Percentiles rank a stretch among this genome's conserved stretches.
Evolutionary conservation across 2,329 filamentous ascomycete genomes (phyloP).

Genomic region (Trichoderma hamatum): DNA sequence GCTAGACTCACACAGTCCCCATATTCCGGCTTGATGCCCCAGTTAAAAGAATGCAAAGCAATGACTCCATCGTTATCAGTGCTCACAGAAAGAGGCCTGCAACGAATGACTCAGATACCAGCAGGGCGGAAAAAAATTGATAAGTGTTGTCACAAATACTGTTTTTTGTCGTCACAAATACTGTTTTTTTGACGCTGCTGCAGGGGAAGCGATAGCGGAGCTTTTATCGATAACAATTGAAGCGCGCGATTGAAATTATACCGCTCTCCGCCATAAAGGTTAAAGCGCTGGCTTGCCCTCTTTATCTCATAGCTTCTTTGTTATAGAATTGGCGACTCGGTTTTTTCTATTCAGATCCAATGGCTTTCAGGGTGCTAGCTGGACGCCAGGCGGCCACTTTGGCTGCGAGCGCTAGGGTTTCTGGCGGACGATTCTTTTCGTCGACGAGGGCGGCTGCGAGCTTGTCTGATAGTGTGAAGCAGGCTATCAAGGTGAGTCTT

Average conservation of each 20-base stretch:
- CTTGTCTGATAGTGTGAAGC: constrained; percentile 39
- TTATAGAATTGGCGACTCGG: not conserved
- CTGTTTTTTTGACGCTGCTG: not conserved
- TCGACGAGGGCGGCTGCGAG: constrained; percentile 45
- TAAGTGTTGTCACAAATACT: constrained; percentile 2
- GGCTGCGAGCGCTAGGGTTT: constrained; percentile 30
- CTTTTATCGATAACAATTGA: constrained; percentile 28
- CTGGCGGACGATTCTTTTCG: constrained; percentile 38
- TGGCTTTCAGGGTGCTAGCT: constrained; percentile 47
- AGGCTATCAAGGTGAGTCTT: constrained; percentile 41
- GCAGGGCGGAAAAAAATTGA: not conserved
- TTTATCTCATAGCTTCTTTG: not conserved
- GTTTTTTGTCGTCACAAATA: not conserved
- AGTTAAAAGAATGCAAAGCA: not conserved
- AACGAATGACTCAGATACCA: constrained; percentile 13
- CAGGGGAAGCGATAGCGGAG: constrained; percentile 26
- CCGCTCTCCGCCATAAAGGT: constrained; percentile 10
- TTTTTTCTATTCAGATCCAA: constrained; percentile 29
- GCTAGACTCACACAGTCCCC: not conserved
- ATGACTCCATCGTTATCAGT: not conserved
- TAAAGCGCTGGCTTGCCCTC: not conserved
- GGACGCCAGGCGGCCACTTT: constrained; percentile 43
- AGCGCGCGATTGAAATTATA: constrained; percentile 14
- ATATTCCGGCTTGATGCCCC: not conserved
- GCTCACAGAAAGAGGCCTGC: not conserved